These are phyloP conservation scores for Fragosphaeria purpurea DNA, from an alignment of 2,329 filamentous ascomycete species.

Conservation along the genomic window DNA sequence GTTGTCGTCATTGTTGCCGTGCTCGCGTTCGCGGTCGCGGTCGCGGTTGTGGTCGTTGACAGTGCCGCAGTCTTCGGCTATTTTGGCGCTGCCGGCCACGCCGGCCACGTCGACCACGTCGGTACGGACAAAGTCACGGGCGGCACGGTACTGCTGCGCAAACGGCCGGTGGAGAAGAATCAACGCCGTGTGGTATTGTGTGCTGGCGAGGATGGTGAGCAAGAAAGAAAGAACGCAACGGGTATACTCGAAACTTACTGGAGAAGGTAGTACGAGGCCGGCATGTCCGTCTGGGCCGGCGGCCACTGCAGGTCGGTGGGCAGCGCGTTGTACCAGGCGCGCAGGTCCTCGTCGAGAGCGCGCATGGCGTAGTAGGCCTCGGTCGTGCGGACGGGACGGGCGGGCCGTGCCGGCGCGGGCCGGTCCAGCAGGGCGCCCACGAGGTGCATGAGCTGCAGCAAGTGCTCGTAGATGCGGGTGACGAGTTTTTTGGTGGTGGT, in stretches of 20 bases:
- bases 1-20: no score
- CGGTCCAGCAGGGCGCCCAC: slow-evolving; percentile 5
- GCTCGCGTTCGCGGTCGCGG: no score
- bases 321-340: slow-evolving; percentile 6
- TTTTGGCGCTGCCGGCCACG: no score
- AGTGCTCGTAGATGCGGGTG: slow-evolving; percentile 6
- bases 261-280: neutral
- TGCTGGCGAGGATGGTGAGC: no score
- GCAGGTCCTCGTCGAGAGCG: slow-evolving; percentile 8
- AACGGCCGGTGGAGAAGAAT: slow-evolving; percentile 4
- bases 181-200: slow-evolving; percentile 3
- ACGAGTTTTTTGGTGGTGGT: neutral
- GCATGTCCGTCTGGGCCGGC: slow-evolving; percentile 16
- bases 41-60: no score
- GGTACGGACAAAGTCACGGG: no score
- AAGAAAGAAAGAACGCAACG: no score
- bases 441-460: slow-evolving; percentile 9
- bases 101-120: no score
- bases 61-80: no score
- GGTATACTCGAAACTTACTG: neutral
- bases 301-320: slow-evolving; percentile 17
- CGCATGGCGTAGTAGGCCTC: slow-evolving; percentile 1
- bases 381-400: neutral
- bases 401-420: neutral
- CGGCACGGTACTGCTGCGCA: slow-evolving; percentile 2